Evolutionary conservation across 805 yeast genomes (phyloP), one percentile per base, ranked within the genome.

Genomic region (Ogataea philodendri): DNA sequence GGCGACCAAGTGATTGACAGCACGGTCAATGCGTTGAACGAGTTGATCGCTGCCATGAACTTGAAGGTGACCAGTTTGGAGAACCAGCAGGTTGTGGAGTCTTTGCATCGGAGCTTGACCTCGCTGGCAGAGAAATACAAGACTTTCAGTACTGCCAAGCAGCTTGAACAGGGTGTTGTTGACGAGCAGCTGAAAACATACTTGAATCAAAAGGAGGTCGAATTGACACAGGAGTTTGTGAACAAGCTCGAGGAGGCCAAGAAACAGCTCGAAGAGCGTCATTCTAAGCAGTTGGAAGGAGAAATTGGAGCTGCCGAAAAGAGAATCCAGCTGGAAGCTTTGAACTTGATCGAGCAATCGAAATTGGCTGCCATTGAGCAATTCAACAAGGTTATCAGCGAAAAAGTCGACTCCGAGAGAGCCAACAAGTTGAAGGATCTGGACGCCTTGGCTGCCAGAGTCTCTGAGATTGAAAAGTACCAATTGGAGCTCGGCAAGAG

Each of bases 371-470:
- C 83, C 49, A 76, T 86, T 40, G 73, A 79, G 47, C 78, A 76
- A 53, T 78, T 84, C 57, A 74, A 79, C 44, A 65, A 69, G 35
- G 66, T 75, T 39, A 67, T 87, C 30, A 57, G 70, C 29, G 70
- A 74, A 36, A 72, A 72, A 41, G 72, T 89, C 35, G 89, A 82
- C 45, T 45, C 58, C 9, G 95, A 84, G 68, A 80, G 97, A 63
- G 70, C 80, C 45, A 86, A 88, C 17, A 80, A 93, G 55, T 74
- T 89, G 51, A 70, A 82, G 30, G 70, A 81, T 51, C 69, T 93
- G 52, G 70, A 72, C 21, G 74, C 77, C 38, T 69, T 93, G 37
- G 67, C 73, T 48, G 44, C 64, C 8, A 70, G 78, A 49, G 66
- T 84, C 33, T 66, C 61, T 16, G 69, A 72, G 22, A 68, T 90